These are phyloP conservation scores for Diaporthe sp. DNA, from an alignment of 2,329 filamentous ascomycete genomes.

Conservation along the genomic window DNA sequence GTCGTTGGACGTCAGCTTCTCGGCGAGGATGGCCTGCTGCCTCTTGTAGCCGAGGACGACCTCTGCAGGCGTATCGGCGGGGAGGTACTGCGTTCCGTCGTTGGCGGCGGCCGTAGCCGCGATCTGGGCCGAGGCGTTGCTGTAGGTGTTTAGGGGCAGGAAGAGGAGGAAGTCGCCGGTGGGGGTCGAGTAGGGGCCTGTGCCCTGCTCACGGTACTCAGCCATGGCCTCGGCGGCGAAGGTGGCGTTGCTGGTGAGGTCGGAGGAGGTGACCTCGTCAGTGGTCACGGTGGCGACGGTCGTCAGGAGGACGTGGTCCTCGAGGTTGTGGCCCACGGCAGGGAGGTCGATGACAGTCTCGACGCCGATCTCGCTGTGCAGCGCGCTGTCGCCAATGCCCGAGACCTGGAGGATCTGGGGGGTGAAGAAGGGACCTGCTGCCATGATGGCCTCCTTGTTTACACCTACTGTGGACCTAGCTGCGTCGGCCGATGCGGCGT, in stretches of 20 bases:
- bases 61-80: constrained; percentile 36
- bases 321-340: constrained; percentile 65
- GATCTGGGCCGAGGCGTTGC: constrained; percentile 19
- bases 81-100: constrained; percentile 38
- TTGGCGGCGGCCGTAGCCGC: constrained; percentile 37
- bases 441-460: constrained; percentile 52
- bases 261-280: constrained; percentile 33
- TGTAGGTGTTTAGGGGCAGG: constrained; percentile 28
- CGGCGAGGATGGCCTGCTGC: constrained; percentile 41
- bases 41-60: constrained; percentile 42
- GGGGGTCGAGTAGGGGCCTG: constrained; percentile 44
- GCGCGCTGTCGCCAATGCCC: constrained; percentile 50
- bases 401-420: constrained; percentile 55
- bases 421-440: constrained; percentile 54
- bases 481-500: constrained; percentile 16
- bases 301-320: constrained; percentile 44
- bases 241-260: constrained; percentile 40
- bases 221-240: constrained; percentile 41
- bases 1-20: constrained; percentile 35
- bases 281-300: constrained; percentile 30
- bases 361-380: constrained; percentile 56
- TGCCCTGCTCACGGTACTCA: constrained; percentile 41
- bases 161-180: constrained; percentile 40
- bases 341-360: constrained; percentile 64
- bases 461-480: constrained; percentile 35